These are phyloP conservation scores for Chalciporus chontae DNA, from an alignment of 768 basidiomycete genomes.

Conservation along the genomic window DNA sequence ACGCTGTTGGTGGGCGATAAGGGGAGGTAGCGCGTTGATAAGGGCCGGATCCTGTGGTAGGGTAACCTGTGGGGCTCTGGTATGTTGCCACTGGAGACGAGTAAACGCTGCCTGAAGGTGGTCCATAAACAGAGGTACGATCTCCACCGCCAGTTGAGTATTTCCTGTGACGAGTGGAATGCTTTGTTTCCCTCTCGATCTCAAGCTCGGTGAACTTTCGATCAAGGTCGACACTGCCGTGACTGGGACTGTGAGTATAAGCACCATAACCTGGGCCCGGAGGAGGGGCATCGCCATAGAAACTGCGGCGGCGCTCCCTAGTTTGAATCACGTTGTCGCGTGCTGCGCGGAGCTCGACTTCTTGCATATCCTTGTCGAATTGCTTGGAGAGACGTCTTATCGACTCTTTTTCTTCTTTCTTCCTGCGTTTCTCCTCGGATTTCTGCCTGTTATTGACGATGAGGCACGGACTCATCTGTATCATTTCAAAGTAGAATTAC, in stretches of 20 bases:
- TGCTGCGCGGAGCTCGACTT: constrained; percentile 52
- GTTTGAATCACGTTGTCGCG: constrained; percentile 54
- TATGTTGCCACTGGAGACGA: constrained; percentile 29
- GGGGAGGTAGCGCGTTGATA: constrained; percentile 35
- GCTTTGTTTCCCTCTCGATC: constrained; percentile 29
- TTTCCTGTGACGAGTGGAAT: constrained; percentile 38
- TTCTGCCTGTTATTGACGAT: constrained; percentile 38
- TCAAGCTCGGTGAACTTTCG: constrained; percentile 35
- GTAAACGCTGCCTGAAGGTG: constrained; percentile 14
- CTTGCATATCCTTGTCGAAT: constrained; percentile 43
- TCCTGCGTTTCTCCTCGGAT: constrained; percentile 49
- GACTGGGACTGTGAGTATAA: constrained; percentile 24
- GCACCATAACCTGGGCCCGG: constrained; percentile 21
- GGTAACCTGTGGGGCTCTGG: constrained; percentile 27
- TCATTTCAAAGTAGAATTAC: constrained; percentile 28
- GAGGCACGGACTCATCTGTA: constrained; percentile 5
- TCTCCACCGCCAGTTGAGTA: constrained; percentile 43
- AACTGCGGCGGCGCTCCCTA: constrained; percentile 53
- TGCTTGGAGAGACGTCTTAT: constrained; percentile 36
- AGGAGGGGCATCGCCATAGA: constrained; percentile 37
- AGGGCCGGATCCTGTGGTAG: constrained; percentile 21
- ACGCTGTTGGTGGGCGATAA: constrained; percentile 31
- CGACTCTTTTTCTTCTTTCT: constrained; percentile 46
- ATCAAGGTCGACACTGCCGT: constrained; percentile 33
- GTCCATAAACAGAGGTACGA: constrained; percentile 21